phyloP scores from a whole-genome alignment of 75 land plant genomes.

The Larix kaempferi region DNA sequence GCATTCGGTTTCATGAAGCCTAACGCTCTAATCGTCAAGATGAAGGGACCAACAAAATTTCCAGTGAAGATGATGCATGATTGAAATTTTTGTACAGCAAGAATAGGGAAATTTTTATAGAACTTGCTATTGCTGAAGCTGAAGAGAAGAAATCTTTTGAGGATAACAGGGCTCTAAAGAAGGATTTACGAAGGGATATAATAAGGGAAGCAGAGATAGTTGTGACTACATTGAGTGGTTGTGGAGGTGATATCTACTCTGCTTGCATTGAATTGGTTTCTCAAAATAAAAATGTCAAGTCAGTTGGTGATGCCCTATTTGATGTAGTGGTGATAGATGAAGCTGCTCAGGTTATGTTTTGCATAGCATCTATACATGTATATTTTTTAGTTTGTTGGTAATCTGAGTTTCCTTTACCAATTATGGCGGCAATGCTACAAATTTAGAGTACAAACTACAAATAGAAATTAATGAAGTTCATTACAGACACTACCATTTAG shows the following conservation, averaged over 20 bases:
- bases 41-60: conserved; percentile 14
- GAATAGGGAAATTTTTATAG: conserved; percentile 57
- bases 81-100: conserved; percentile 53
- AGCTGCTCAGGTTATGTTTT: conserved; percentile 72
- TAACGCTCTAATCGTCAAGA: conserved; percentile 52
- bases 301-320: conserved; percentile 40
- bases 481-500: not conserved
- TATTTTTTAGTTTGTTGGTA: not conserved
- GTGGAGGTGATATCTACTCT: conserved; percentile 89
- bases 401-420: not conserved
- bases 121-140: conserved; percentile 58
- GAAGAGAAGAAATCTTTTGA: conserved; percentile 61
- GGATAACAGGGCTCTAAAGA: conserved; percentile 45
- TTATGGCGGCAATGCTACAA: not conserved
- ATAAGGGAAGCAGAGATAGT: conserved; percentile 97
- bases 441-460: not conserved
- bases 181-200: conserved; percentile 54
- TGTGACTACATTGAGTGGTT: conserved; percentile 86
- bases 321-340: conserved; percentile 99
- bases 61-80: conserved; percentile 26
- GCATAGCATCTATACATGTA: not conserved
- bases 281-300: conserved; percentile 21
- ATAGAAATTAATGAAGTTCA: not conserved
- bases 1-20: conserved; percentile 64
- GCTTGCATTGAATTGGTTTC: conserved; percentile 79